Conservation (phyloP, 1,284 basidiomycete species). For the Microbotryomycetes sp. region DNA sequence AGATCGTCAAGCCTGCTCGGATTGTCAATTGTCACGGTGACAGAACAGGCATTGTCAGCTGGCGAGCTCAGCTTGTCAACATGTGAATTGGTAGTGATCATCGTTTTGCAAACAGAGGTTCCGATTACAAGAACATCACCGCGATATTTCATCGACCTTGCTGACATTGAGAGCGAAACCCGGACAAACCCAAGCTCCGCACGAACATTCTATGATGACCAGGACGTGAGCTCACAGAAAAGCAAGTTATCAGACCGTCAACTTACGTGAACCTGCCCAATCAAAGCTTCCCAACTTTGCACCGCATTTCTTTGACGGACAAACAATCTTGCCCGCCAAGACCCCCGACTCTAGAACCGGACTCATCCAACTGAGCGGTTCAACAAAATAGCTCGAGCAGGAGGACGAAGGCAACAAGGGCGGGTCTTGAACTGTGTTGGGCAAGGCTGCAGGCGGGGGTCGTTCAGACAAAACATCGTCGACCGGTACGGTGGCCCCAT, state of each 20-base stretch:
- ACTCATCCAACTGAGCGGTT: slow-evolving; percentile 94
- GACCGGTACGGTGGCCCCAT: neutral
- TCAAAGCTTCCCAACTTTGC: slow-evolving; percentile 91
- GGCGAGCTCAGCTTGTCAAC: neutral
- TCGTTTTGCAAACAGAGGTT: too few species aligned
- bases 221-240: neutral
- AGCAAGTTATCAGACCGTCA: neutral
- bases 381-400: slow-evolving; percentile 83
- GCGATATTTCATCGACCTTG: slow-evolving; percentile 31
- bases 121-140: neutral
- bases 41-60: neutral
- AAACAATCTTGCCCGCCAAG: slow-evolving; percentile 77
- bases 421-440: neutral
- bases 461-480: neutral
- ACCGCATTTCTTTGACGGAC: slow-evolving; percentile 81
- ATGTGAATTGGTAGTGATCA: too few species aligned
- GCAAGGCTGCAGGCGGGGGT: neutral
- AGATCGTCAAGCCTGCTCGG: neutral
- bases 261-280: slow-evolving; percentile 71
- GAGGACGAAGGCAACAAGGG: slow-evolving; percentile 24
- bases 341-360: slow-evolving; percentile 63
- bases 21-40: neutral
- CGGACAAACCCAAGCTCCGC: slow-evolving; percentile 36
- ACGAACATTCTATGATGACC: slow-evolving; percentile 29
- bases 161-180: slow-evolving; percentile 32